These are phyloP conservation scores for Dryadomyces quercivorus DNA, from an alignment of 2,329 filamentous ascomycete species.

Conservation along the genomic window DNA sequence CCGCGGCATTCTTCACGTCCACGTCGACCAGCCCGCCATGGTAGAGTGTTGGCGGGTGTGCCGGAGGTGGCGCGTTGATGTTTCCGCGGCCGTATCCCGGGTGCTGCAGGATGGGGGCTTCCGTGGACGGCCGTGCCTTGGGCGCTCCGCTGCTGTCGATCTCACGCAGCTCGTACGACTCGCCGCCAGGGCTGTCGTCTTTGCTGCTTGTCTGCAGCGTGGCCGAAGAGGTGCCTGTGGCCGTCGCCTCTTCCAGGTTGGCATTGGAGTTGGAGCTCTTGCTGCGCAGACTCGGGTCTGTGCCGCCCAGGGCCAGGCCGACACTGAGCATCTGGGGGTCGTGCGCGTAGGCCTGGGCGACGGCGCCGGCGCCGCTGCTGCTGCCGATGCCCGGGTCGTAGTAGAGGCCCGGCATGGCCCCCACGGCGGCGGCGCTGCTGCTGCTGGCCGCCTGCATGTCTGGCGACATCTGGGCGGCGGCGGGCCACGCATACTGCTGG, in stretches of 20 bases:
- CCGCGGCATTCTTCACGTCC: conserved; percentile 5
- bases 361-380: conserved; percentile 1
- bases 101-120: conserved; percentile 30
- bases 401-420: neutral
- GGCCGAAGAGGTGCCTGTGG: neutral
- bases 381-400: neutral
- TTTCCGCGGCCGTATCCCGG: conserved; percentile 30
- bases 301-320: conserved; percentile 30
- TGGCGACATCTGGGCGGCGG: neutral
- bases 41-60: conserved; percentile 1
- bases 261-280: conserved; percentile 17
- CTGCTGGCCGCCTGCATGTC: no score
- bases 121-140: neutral
- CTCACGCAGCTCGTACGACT: conserved; percentile 37
- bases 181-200: conserved; percentile 16
- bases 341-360: neutral
- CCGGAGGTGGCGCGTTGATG: conserved; percentile 7
- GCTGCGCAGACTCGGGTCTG: conserved; percentile 20
- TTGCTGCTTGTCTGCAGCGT: conserved; percentile 28
- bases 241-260: conserved; percentile 14
- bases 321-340: conserved; percentile 20
- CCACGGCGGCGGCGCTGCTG: no score
- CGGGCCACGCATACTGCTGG: conserved; percentile 24
- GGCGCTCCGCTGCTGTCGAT: conserved; percentile 23
- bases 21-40: conserved; percentile 8